Evolutionary conservation across 2,329 filamentous ascomycete genomes (phyloP).

Genomic region (Bipolaris victoriae): DNA sequence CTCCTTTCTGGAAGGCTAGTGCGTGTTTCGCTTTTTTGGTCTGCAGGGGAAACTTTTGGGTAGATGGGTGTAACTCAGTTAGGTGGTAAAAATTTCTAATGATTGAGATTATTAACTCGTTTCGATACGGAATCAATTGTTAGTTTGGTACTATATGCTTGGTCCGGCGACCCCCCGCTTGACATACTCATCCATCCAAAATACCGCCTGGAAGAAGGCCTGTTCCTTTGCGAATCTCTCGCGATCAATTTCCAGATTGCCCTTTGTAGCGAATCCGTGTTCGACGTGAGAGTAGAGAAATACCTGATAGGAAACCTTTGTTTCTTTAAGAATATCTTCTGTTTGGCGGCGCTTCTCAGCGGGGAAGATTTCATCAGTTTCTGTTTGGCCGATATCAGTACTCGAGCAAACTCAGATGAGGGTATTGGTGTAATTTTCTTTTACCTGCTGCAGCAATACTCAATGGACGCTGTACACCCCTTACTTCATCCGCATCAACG

Average conservation of each 20-base stretch:
- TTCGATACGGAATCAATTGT: no score
- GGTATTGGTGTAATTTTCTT: background rate
- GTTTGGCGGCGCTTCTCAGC: constrained; percentile 61
- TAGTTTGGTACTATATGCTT: no score
- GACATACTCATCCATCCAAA: constrained; percentile 75
- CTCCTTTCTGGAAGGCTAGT: no score
- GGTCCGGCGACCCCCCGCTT: constrained; percentile 32
- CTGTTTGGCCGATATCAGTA: constrained; percentile 36
- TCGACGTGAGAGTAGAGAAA: constrained; percentile 72
- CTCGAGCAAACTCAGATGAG: no score
- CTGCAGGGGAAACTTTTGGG: no score
- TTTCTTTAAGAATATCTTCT: constrained; percentile 64
- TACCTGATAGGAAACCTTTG: constrained; percentile 72
- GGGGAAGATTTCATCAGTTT: constrained; percentile 66
- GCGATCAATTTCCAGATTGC: constrained; percentile 63
- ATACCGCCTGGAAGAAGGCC: constrained; percentile 77
- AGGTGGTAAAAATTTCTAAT: no score
- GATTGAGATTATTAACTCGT: no score
- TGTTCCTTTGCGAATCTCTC: constrained; percentile 78
- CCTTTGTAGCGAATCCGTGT: constrained; percentile 78
- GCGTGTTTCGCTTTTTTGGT: no score
- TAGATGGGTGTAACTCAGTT: no score
- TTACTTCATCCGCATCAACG: constrained; percentile 66
- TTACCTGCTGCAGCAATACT: constrained; percentile 67
- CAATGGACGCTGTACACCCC: constrained; percentile 62